A percentile compares a stretch with the other conserved stretches of the same genome.
These are phyloP conservation scores for Aspergillus niger DNA, from an alignment of 2,329 filamentous ascomycete genomes.

Conservation along the genomic window DNA sequence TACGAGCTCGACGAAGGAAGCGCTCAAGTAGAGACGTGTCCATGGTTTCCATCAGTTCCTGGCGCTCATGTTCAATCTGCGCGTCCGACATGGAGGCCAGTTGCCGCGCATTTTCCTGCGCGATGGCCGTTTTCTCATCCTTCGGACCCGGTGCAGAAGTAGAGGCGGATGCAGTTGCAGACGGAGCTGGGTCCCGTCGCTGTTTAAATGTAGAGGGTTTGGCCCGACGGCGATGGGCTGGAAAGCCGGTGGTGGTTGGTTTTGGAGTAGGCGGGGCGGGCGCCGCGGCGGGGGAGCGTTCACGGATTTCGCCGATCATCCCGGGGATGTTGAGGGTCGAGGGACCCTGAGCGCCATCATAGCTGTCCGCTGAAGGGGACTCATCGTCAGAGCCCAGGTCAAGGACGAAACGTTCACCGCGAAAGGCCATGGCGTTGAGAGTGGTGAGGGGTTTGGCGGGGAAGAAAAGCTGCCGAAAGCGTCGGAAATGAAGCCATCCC, in stretches of 20 bases:
- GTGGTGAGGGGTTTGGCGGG: constrained; percentile 1
- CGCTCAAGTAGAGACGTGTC: constrained; percentile 75
- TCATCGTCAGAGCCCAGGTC: constrained; percentile 58
- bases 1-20: constrained; percentile 73
- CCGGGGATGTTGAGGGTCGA: constrained; percentile 30
- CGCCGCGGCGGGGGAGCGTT: constrained; percentile 62
- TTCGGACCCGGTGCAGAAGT: constrained; percentile 2
- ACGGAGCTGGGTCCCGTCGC: constrained; percentile 39
- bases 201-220: constrained; percentile 79
- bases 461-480: constrained; percentile 14
- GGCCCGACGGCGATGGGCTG: constrained; percentile 78
- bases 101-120: constrained; percentile 75
- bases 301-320: constrained; percentile 74
- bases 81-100: constrained; percentile 76
- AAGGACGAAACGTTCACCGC: constrained; percentile 63
- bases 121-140: constrained; percentile 71
- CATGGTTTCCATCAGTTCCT: constrained; percentile 76
- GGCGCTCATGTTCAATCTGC: constrained; percentile 78
- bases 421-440: constrained; percentile 48
- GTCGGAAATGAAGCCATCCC: neutral
- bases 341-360: constrained; percentile 16
- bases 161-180: constrained; percentile 10
- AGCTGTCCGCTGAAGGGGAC: constrained; percentile 32
- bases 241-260: constrained; percentile 76
- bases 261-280: constrained; percentile 50